phyloP scores from a whole-genome alignment of 768 basidiomycete species.

The Cystofilobasidium bisporidii region DNA sequence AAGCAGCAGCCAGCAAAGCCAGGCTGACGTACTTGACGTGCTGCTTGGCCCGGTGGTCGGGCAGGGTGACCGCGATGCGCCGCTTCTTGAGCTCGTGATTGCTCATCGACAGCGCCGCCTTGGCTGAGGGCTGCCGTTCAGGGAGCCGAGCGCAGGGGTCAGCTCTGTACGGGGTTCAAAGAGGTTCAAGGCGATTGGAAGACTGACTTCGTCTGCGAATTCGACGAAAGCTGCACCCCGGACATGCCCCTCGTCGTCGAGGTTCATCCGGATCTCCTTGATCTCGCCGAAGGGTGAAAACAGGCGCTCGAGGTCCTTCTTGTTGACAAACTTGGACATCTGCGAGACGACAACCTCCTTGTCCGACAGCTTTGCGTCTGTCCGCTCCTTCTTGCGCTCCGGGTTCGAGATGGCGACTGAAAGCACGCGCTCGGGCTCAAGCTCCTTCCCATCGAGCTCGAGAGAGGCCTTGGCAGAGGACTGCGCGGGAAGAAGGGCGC shows the following conservation, averaged over 20 bases:
- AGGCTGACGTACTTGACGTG: conserved; percentile 47
- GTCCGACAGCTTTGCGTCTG: conserved; percentile 73
- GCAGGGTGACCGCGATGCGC: conserved; percentile 77
- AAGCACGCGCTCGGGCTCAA: conserved; percentile 58
- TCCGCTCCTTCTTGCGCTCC: conserved; percentile 75
- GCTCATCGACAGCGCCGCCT: conserved; percentile 63
- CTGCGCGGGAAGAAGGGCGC: conserved; percentile 35
- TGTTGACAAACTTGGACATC: conserved; percentile 64
- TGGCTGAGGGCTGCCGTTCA: conserved; percentile 53
- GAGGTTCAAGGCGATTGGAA: neutral
- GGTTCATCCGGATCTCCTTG: conserved; percentile 68
- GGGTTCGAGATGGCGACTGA: conserved; percentile 85
- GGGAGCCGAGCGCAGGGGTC: no score
- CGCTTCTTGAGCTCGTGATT: conserved; percentile 81
- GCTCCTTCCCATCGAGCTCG: conserved; percentile 65
- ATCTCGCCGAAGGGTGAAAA: conserved; percentile 76
- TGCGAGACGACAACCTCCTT: conserved; percentile 82
- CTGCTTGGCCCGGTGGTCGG: conserved; percentile 59
- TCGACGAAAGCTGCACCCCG: conserved; percentile 91
- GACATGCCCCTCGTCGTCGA: conserved; percentile 57
- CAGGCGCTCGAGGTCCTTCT: conserved; percentile 64
- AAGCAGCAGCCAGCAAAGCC: conserved; percentile 17
- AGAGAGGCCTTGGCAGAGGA: conserved; percentile 57
- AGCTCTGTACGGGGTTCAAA: no score
- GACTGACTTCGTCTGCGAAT: conserved; percentile 66